Base-by-base conservation (phyloP, 345 rosid genomes). In the Leavenworthia alabamica region DNA sequence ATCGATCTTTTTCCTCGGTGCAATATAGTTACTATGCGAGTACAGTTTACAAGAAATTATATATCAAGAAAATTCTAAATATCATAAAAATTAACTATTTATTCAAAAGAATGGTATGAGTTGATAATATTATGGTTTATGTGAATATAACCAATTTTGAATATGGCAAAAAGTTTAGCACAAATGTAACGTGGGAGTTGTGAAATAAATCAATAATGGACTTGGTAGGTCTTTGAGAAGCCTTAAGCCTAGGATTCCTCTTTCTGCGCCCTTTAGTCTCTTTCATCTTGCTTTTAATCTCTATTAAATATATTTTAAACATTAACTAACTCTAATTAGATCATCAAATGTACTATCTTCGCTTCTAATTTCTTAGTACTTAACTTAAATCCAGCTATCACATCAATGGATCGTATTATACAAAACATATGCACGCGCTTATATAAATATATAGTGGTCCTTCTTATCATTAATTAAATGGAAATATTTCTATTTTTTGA, bases 231-330 rank as follows among this genome's bases (percentile, higher is more conserved):
- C 46, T 36, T 60, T 42, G 67, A 60, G 39, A 52, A 45, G 52
- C 67, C 45, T 40, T 40, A 22, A 61, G 56, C 73, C 73, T 69
- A 69, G 62, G 73, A n/a, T n/a, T n/a, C n/a, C n/a, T n/a, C n/a
- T n/a, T n/a, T n/a, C n/a, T 69, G 73, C 62, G 73, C 62, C 22
- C 68, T 53, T 69, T 61, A 60, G 27, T 53, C 49, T 52, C 32
- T 69, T 53, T 40, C 17, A 13, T 44, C 56, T 27, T 43, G 5
- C 48, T 69, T 52, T 61, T 17, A 53, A 26, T 43, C 61, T 2
- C 2, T 52, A 42, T 41, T 13, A 16, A 43, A 1, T 33, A 29
- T 42, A 35, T 36, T 31, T 5, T 12, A 56, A 17, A 24, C 27
- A 45, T 7, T 37, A 20, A 31, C 22, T 68, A 60, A 60, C 60